phyloP scores from a whole-genome alignment of 2,329 filamentous ascomycete species.

The Epichloe sp. region DNA sequence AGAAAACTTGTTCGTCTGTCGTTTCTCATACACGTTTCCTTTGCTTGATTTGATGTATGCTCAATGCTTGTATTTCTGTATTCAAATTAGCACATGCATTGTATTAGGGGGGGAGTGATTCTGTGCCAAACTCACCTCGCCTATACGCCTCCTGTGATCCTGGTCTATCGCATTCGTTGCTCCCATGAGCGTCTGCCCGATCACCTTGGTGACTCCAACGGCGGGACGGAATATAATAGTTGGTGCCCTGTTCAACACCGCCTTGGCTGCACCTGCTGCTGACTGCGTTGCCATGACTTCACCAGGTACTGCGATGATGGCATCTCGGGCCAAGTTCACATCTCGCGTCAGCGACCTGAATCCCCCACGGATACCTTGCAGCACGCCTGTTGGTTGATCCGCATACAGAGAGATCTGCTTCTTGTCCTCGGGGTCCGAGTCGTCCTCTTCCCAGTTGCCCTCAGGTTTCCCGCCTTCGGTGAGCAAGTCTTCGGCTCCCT shows the following conservation, averaged over 20 bases:
- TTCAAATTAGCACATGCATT: constrained; percentile 3
- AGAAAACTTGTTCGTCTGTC: neutral
- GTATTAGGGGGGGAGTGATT: too few species aligned
- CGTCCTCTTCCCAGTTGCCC: constrained; percentile 44
- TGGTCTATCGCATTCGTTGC: constrained; percentile 87
- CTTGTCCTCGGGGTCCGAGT: constrained; percentile 52
- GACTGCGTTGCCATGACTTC: constrained; percentile 80
- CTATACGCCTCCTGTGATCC: constrained; percentile 63
- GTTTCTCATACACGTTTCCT: neutral
- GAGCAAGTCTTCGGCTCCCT: constrained; percentile 75
- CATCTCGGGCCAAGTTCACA: constrained; percentile 73
- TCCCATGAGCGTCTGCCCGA: constrained; percentile 80
- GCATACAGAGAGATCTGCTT: constrained; percentile 86
- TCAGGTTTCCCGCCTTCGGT: constrained; percentile 26
- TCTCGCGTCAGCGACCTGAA: constrained; percentile 76
- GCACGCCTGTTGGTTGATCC: constrained; percentile 79
- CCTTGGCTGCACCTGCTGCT: constrained; percentile 66
- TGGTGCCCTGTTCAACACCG: constrained; percentile 70
- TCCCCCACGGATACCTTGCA: constrained; percentile 78
- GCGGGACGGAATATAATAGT: constrained; percentile 85
- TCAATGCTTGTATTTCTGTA: constrained; percentile 38
- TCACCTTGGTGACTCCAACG: constrained; percentile 77
- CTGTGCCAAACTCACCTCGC: constrained; percentile 57
- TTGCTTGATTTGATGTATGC: neutral
- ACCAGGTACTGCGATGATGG: constrained; percentile 85